Evolutionary conservation across 768 basidiomycete species (phyloP).

Genomic region (Amanita exitialis): DNA sequence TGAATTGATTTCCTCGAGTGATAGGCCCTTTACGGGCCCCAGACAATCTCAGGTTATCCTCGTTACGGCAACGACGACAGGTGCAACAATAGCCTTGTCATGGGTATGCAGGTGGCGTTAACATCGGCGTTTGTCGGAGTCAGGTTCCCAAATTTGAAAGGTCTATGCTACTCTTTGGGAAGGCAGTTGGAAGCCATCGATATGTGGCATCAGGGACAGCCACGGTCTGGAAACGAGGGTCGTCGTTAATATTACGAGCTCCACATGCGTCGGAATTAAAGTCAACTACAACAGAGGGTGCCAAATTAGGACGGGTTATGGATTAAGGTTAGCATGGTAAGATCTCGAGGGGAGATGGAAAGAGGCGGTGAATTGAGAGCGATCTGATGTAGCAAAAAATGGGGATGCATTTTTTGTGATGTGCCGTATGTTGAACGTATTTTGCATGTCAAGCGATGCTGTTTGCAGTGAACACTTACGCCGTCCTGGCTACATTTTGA

Average conservation of each 20-base stretch:
- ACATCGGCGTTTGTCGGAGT: conserved; percentile 4
- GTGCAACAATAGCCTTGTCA: background rate
- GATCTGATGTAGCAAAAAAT: background rate
- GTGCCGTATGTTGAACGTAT: background rate
- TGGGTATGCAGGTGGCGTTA: conserved; percentile 2
- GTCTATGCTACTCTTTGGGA: background rate
- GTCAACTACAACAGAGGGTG: background rate
- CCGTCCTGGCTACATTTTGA: background rate
- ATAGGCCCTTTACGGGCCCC: background rate
- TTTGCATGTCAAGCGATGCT: background rate
- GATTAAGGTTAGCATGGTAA: background rate
- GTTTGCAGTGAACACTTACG: background rate
- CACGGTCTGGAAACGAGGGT: background rate
- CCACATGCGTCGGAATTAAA: background rate
- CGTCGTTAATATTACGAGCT: background rate
- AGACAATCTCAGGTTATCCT: background rate
- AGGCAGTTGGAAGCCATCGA: background rate
- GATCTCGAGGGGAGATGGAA: background rate
- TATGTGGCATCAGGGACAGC: background rate
- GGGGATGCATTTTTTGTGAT: too few relatives aligned
- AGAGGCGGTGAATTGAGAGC: background rate
- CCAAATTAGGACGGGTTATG: background rate
- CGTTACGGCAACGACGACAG: conserved; percentile 5
- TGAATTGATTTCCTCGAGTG: background rate
- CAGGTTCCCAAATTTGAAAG: background rate